Conservation (phyloP, 2,329 filamentous ascomycete genomes). For the Aspergillus hortae region DNA sequence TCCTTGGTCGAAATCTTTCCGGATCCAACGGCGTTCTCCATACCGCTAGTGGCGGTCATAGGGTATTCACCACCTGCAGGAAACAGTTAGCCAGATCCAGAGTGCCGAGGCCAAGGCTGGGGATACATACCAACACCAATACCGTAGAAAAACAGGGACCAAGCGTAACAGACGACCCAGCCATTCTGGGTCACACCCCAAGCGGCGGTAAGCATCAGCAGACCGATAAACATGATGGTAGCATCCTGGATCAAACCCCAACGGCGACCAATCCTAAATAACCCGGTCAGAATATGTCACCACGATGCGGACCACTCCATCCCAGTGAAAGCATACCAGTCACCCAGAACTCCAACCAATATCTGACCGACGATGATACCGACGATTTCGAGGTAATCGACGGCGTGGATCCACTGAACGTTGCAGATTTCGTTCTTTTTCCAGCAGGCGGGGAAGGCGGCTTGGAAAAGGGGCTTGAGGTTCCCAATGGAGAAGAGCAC, state of each 20-base stretch:
- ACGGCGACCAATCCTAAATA: conserved; percentile 73
- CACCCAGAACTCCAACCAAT: conserved; percentile 74
- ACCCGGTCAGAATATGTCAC: conserved; percentile 8
- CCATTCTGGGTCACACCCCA: conserved; percentile 86
- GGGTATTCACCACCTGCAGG: conserved; percentile 81
- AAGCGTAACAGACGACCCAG: conserved; percentile 96
- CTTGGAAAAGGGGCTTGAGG: conserved; percentile 74
- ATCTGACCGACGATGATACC: conserved; percentile 96
- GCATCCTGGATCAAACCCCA: conserved; percentile 97
- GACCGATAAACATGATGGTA: conserved; percentile 86
- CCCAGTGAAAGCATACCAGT: conserved; percentile 48
- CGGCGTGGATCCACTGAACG: conserved; percentile 73
- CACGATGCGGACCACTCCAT: not conserved
- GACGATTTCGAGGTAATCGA: conserved; percentile 88
- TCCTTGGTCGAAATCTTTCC: conserved; percentile 87
- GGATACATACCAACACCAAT: conserved; percentile 48
- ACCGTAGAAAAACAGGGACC: conserved; percentile 89
- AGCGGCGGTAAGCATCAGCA: conserved; percentile 84
- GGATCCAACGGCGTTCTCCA: conserved; percentile 83
- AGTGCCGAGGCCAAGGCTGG: not conserved
- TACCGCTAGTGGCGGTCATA: conserved; percentile 92
- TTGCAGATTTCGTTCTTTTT: conserved; percentile 62
- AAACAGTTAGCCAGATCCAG: not conserved
- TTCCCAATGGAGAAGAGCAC: conserved; percentile 97
- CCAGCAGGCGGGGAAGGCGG: conserved; percentile 79